A percentile compares a stretch with the other conserved stretches of the same genome.
These are phyloP conservation scores for Turritis glabra DNA, from an alignment of 345 rosid species.

Conservation along the genomic window DNA sequence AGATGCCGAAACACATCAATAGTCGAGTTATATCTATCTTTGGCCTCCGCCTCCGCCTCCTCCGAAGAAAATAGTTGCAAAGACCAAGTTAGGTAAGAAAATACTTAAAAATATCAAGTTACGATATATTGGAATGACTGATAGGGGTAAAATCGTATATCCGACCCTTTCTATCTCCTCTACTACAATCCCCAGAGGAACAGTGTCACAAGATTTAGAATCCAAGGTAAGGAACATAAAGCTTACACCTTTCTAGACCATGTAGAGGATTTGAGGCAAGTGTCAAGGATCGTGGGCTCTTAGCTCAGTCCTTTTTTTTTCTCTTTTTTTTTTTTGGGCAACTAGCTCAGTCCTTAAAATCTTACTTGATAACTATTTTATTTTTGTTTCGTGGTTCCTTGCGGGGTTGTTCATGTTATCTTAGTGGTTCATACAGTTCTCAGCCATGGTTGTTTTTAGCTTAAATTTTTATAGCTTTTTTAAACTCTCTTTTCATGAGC, in stretches of 20 bases:
- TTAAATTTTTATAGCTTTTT: too few relatives aligned
- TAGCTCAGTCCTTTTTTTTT: too few relatives aligned
- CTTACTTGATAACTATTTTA: not conserved
- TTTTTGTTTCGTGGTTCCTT: not conserved
- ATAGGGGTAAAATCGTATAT: constrained; percentile 1
- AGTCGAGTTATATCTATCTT: not conserved
- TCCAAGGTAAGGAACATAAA: not conserved
- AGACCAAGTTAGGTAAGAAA: not conserved
- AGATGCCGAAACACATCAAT: not conserved
- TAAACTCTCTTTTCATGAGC: not conserved
- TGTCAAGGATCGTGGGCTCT: not conserved
- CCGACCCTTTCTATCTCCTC: not conserved
- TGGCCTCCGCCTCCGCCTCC: not conserved
- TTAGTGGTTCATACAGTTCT: not conserved
- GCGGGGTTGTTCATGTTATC: not conserved
- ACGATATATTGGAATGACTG: not conserved
- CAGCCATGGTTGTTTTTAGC: not conserved
- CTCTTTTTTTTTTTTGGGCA: too few relatives aligned
- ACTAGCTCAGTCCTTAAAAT: not conserved
- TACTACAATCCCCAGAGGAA: constrained; percentile 1
- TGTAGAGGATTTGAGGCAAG: not conserved
- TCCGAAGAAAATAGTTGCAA: not conserved
- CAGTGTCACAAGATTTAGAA: not conserved
- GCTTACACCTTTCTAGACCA: constrained; percentile 1
- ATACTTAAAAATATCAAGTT: not conserved